phyloP scores from a whole-genome alignment of 495 filamentous ascomycete genomes.

The Lophiotrema nucula region DNA sequence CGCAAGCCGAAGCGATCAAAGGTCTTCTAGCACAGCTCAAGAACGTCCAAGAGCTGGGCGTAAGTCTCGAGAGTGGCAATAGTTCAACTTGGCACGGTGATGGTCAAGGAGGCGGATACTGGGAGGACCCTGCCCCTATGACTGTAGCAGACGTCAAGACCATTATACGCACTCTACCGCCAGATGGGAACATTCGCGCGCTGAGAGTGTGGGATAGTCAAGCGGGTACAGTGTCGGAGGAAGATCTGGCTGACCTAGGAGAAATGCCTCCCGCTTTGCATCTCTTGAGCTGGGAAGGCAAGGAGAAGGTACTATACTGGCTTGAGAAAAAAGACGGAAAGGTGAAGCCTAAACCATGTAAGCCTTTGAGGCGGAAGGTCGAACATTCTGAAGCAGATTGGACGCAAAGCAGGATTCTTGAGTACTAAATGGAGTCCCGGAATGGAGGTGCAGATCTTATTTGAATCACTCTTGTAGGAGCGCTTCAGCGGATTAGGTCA shows the following conservation, averaged over 20 bases:
- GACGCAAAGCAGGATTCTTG: conserved; percentile 18
- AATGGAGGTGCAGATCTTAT: too few species aligned
- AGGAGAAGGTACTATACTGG: conserved; percentile 17
- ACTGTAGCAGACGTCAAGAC: neutral
- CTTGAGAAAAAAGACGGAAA: conserved; percentile 8
- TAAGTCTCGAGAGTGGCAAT: conserved; percentile 8
- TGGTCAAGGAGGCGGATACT: too few species aligned
- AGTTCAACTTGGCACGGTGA: neutral
- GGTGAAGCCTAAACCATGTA: conserved; percentile 10
- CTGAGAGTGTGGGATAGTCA: conserved; percentile 12
- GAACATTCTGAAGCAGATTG: neutral
- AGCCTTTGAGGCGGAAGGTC: neutral
- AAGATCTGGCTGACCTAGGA: conserved; percentile 11
- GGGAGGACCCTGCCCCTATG: too few species aligned
- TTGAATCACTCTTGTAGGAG: too few species aligned
- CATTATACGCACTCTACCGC: neutral
- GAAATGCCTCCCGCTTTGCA: conserved; percentile 7
- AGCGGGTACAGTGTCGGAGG: conserved; percentile 3
- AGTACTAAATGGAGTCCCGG: conserved; percentile 11
- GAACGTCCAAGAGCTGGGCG: conserved; percentile 6
- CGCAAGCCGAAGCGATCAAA: neutral
- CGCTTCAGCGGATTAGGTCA: too few species aligned
- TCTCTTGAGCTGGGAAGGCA: conserved; percentile 14
- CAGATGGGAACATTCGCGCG: conserved; percentile 9
- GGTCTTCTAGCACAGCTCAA: neutral